phyloP scores from a whole-genome alignment of 2,329 filamentous ascomycete genomes.

The Sphaerostilbella broomeana region DNA sequence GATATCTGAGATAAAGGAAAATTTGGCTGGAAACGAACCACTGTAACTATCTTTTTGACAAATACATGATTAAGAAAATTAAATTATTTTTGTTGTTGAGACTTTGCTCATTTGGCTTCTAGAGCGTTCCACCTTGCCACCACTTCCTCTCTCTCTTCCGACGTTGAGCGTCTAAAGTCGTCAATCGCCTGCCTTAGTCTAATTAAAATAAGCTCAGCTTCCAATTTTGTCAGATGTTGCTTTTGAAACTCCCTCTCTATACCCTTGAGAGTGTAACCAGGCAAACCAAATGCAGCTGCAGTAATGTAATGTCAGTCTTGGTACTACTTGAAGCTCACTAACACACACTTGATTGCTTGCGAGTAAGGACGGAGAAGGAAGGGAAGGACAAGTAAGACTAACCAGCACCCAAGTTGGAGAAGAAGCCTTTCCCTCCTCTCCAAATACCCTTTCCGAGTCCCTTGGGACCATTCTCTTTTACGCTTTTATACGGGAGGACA shows the following conservation, averaged over 20 bases:
- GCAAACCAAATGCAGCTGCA: constrained; percentile 38
- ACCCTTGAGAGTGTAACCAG: constrained; percentile 48
- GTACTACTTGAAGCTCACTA: too few relatives aligned
- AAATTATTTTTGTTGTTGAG: too few relatives aligned
- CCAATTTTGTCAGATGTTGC: constrained; percentile 25
- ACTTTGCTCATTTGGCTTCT: too few relatives aligned
- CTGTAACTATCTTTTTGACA: too few relatives aligned
- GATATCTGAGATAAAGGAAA: too few relatives aligned
- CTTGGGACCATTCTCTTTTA: constrained; percentile 52
- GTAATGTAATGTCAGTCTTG: too few relatives aligned
- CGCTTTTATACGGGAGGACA: constrained; percentile 56
- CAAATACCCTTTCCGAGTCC: constrained; percentile 56
- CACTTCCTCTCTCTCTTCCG: constrained; percentile 18
- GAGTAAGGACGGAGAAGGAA: too few relatives aligned
- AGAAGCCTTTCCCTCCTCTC: constrained; percentile 38
- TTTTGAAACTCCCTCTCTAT: constrained; percentile 42
- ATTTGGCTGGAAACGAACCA: too few relatives aligned
- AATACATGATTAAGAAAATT: too few relatives aligned
- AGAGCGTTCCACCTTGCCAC: constrained; percentile 24
- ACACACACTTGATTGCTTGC: too few relatives aligned
- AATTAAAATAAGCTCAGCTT: constrained; percentile 29
- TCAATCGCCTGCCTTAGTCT: constrained; percentile 25
- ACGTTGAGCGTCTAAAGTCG: constrained; percentile 21
- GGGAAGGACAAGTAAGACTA: constrained; percentile 9
- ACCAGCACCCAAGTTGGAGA: constrained; percentile 36